Percentiles rank a stretch among this genome's conserved stretches.
These are phyloP conservation scores for Candida nanaspora DNA, from an alignment of 805 yeast genomes.

Conservation along the genomic window DNA sequence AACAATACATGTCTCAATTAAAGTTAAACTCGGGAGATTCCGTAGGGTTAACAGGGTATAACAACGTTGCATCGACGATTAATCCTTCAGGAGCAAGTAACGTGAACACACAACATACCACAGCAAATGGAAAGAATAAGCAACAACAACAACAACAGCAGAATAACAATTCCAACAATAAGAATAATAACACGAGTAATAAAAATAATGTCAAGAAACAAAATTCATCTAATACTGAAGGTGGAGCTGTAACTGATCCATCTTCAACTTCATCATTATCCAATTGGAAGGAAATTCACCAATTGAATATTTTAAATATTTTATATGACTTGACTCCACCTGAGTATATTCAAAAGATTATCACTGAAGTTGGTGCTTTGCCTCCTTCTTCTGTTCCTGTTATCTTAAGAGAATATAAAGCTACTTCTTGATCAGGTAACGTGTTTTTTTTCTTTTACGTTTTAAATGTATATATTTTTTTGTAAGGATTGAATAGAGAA, in stretches of 20 bases:
- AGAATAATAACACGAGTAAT: conserved; percentile 13
- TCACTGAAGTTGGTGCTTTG: conserved; percentile 91
- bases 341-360: conserved; percentile 84
- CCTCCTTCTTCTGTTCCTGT: conserved; percentile 99
- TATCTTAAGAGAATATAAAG: conserved; percentile 84
- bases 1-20: conserved; percentile 46
- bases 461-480: too few species aligned
- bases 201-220: conserved; percentile 11
- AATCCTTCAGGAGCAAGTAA: conserved; percentile 5
- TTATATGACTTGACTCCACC: conserved; percentile 95
- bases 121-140: too few species aligned
- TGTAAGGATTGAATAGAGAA: too few species aligned
- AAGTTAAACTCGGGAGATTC: conserved; percentile 17
- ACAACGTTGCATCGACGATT: conserved; percentile 9
- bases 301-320: conserved; percentile 70
- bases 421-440: conserved; percentile 14
- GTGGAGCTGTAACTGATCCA: conserved; percentile 30
- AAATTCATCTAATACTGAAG: conserved; percentile 19
- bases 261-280: conserved; percentile 24
- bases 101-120: too few species aligned
- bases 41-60: conserved; percentile 20
- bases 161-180: too few species aligned
- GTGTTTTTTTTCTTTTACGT: neutral
- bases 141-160: conserved; percentile 15
- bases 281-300: conserved; percentile 58